Base-by-base conservation (phyloP, 2,329 filamentous ascomycete genomes). In the Didymella pomorum region DNA sequence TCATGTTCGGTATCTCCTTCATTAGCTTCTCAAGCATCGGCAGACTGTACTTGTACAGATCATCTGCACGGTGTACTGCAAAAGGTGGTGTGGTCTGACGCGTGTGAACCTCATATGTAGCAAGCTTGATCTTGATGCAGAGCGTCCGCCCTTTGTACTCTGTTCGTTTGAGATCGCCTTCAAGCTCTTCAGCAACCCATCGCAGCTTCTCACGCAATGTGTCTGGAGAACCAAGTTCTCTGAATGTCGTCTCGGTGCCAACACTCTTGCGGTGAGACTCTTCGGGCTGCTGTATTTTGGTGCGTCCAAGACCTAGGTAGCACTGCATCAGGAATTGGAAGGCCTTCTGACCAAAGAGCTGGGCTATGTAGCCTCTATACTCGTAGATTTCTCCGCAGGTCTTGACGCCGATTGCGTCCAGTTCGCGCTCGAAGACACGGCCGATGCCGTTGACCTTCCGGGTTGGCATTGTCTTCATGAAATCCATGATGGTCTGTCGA, bases 391-490 rank as follows among this genome's bases (percentile, higher is more conserved):
- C 92, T 2, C 92, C 93, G 71, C 93, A 97, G 0, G 88, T 95
- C 72, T 90, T 90, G 68, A 98, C 85, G 0, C 93, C 93, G 44
- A 98, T 88, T 4, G 94, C 92, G 43, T 91, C 86, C 1, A 99
- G 84, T 73, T 99, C 92, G 56, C 95, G 86, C 78, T 98, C 95
- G 61, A 97, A 89, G 0, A 98, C 95, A 21, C 95, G 86, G 0
- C 95, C 95, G n/a, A 99, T 86, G 1, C 95, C 95, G 65, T 97
- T 97, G 42, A 98, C 91, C 72, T 97, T 97, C 31, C 95, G 86
- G 0, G 92, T 93, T 0, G 93, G 89, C 23, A 99, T 81, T 28
- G 89, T 84, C 11, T 84, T 83, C 90, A 98, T 97, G 72, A 97
- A 98, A 0, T 83, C 79, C 85, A 98, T 87, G 59, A 99, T 92